Evolutionary conservation across 805 yeast genomes (phyloP), one percentile per base, ranked within the genome.

Genomic region (Ogataea neopini): DNA sequence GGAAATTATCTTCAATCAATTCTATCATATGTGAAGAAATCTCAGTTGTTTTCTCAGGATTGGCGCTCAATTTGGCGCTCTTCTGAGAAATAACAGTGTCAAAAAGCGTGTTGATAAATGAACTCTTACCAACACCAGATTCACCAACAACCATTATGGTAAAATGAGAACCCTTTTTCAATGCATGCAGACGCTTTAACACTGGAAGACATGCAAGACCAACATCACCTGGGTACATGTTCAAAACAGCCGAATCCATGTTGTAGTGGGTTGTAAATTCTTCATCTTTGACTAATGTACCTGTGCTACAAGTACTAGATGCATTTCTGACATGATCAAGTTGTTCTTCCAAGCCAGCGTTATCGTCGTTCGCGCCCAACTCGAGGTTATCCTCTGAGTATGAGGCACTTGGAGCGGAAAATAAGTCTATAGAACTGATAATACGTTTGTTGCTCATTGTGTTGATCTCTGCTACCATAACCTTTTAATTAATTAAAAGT

Each of bases 101-200:
- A 64, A 88, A 86, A 52, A 91, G 73, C 7, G 95, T 83, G 72
- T 91, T 88, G 57, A 89, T 71, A 53, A 90, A 88, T 1, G 92
- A 81, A 3, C 88, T 80, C 62, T 88, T 88, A 39, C 96, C 96
- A 44, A 87, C 74, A 3, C 97, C 97, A 43, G 86, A 74, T 66
- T 86, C 90, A 25, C 97, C 97, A 40, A 86, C 90, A 30, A 89
- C 81, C 86, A 90, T 81, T 47, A 91, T 60, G 39, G 95, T 88
- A 68, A 88, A 86, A 20, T 82, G 73, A 17, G 88, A 81, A 14
- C 96, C 96, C 47, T 74, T 73, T 51, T 73, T 77, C 41, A 76
- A 58, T 9, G 64, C 64, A 22, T 61, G 58, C 14, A 58, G 44
- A 33, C 61, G 53, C 46, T 61, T 64, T 45, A 63, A 60, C 37